Percentiles rank a stretch among this genome's conserved stretches.
Conservation (phyloP, 1,284 basidiomycete species). For the Sparassis latifolia region DNA sequence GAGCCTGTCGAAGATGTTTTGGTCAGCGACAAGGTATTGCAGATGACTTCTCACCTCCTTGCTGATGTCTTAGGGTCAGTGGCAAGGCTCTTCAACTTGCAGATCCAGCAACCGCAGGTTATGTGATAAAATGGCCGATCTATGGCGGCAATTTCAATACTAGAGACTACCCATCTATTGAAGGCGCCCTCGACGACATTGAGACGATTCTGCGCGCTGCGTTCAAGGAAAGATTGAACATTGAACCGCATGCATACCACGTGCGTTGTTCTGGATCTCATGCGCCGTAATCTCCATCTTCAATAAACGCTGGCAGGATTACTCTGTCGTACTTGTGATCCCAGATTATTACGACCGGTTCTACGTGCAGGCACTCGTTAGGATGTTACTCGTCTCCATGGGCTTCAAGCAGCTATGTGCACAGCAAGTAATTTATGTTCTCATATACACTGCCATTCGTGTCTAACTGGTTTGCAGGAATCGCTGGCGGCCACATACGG, state of each 20-base stretch:
- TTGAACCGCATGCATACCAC: slow-evolving; percentile 54
- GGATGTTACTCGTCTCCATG: slow-evolving; percentile 75
- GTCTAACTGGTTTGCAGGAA: slow-evolving; percentile 47
- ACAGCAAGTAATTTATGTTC: slow-evolving; percentile 61
- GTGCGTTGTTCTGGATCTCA: slow-evolving; percentile 31
- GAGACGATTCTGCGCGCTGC: slow-evolving; percentile 62
- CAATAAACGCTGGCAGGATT: slow-evolving; percentile 45
- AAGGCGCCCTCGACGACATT: slow-evolving; percentile 72
- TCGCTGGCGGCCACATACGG: slow-evolving; percentile 92
- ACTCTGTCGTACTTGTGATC: slow-evolving; percentile 85
- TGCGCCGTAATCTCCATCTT: neutral
- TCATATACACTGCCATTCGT: neutral
- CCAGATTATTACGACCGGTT: slow-evolving; percentile 87
- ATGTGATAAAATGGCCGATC: slow-evolving; percentile 74
- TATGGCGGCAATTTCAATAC: slow-evolving; percentile 74
- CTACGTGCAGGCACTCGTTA: slow-evolving; percentile 78
- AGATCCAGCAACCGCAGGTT: slow-evolving; percentile 61
- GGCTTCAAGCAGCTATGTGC: slow-evolving; percentile 89
- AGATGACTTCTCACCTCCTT: slow-evolving; percentile 3
- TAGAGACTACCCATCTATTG: slow-evolving; percentile 65
- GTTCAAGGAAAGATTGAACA: slow-evolving; percentile 56
- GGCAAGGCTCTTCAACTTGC: slow-evolving; percentile 66
- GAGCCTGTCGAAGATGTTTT: slow-evolving; percentile 41
- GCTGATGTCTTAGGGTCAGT: neutral
- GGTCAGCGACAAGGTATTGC: slow-evolving; percentile 63